Base-by-base conservation (phyloP, 2,329 filamentous ascomycete species). In the Cercospora canescens region DNA sequence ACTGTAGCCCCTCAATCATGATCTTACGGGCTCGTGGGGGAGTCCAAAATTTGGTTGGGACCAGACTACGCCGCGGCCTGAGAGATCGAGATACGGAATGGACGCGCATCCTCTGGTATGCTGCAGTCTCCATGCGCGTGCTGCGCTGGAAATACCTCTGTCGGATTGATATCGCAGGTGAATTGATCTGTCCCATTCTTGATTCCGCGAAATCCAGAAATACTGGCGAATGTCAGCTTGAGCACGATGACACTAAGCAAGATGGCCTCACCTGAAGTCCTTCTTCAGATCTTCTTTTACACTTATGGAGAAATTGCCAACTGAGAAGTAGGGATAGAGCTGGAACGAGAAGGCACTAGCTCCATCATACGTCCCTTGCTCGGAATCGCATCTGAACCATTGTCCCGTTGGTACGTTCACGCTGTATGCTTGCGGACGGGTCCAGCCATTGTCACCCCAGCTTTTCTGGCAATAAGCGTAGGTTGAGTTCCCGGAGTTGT, bases 251-350 rank as follows among this genome's bases (percentile, higher is more conserved):
- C 11, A 18, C 14, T 12, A n/a, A 39, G 32, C 37, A 48, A n/a
- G 14, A 21, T 45, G 41, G 6, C 63, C 60, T 18, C 50, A 68
- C 62, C 60, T 70, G 21, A 14, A 52, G 11, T 58, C 67, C 4
- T 56, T 41, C 6, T 57, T 62, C 14, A 68, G 30, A 61, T 72
- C 71, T 34, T 75, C 69, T 62, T 68, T 65, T 4, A 76, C 39
- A 1, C 60, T 60, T 14, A 76, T 28, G 35, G 65, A 64, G 63
- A 76, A 76, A 58, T 75, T 70, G n/a, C 72, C 72, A 56, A 76
- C 74, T 9, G 63, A 66, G 35, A 74, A 75, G 35, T 70, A 66
- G 1, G 68, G 63, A n/a, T 65, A 70, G 2, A 76, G 65, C 60
- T 74, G 62, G 64, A 76, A 74, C 2, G 62, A 24, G 56, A 74